A percentile compares a stretch with the other conserved stretches of the same genome.
These are phyloP conservation scores for Podospora didyma DNA, from an alignment of 495 filamentous ascomycete species.

Conservation along the genomic window DNA sequence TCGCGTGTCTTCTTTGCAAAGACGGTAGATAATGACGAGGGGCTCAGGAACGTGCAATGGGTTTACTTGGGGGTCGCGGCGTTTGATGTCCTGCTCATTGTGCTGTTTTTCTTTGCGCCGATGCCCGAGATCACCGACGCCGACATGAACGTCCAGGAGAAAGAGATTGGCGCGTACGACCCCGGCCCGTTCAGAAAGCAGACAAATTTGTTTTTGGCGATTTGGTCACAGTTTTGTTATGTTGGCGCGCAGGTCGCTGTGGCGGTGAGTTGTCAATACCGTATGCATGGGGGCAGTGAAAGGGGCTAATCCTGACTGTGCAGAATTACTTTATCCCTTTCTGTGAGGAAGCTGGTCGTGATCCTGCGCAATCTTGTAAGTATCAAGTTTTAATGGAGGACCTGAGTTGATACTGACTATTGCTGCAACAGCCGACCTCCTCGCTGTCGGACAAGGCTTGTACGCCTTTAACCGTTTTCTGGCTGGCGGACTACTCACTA, in stretches of 20 bases:
- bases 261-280: constrained; percentile 49
- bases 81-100: constrained; percentile 61
- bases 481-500: constrained; percentile 47
- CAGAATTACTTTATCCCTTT: constrained; percentile 41
- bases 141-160: constrained; percentile 58
- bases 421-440: constrained; percentile 38
- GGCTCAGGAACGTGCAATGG: constrained; percentile 62
- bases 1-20: constrained; percentile 63
- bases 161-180: constrained; percentile 34
- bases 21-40: constrained; percentile 39
- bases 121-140: constrained; percentile 71
- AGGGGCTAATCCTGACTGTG: constrained; percentile 1
- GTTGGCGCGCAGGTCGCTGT: constrained; percentile 63
- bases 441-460: constrained; percentile 61
- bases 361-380: constrained; percentile 21
- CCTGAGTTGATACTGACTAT: neutral
- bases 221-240: constrained; percentile 66
- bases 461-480: constrained; percentile 67
- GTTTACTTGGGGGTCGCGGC: constrained; percentile 66
- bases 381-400: neutral
- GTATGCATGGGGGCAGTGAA: constrained; percentile 16
- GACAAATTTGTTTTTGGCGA: constrained; percentile 61
- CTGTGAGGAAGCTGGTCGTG: constrained; percentile 23
- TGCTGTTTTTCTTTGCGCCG: constrained; percentile 59
- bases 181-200: constrained; percentile 55